Conservation (phyloP, 1,139 yeast genomes). For the Magnusiomyces tetraspermus region DNA sequence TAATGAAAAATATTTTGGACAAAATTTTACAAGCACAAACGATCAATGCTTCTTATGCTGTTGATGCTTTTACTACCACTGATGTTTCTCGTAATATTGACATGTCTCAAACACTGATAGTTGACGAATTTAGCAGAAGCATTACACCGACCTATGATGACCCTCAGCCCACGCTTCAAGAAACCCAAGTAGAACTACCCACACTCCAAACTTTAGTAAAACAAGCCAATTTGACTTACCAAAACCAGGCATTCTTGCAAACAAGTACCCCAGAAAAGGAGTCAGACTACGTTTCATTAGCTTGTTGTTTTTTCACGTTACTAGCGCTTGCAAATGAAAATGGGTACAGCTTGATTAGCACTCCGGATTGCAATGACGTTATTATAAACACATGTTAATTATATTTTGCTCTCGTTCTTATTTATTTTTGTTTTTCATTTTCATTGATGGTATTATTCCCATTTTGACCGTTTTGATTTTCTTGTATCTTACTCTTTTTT, state of each 20-base stretch:
- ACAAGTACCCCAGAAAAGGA: neutral
- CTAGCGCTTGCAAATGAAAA: neutral
- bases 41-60: neutral
- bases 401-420: neutral
- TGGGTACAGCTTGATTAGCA: neutral
- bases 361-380: neutral
- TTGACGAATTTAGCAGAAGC: too few relatives aligned
- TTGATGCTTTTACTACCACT: neutral
- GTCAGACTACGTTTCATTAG: neutral
- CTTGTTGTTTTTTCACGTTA: neutral
- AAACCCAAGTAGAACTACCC: neutral
- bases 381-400: neutral
- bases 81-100: neutral
- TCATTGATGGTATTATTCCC: too few relatives aligned
- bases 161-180: too few relatives aligned
- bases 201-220: too few relatives aligned
- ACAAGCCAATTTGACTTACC: neutral
- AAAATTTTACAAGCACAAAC: neutral
- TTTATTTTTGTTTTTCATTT: too few relatives aligned
- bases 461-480: too few relatives aligned
- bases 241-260: too few relatives aligned
- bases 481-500: too few relatives aligned
- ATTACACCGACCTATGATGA: neutral
- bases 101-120: too few relatives aligned
- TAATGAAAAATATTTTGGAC: neutral